Evolutionary conservation across 2,329 filamentous ascomycete species (phyloP), one percentile per base, ranked within the genome.

Genomic region (Nectriaceae sp.): DNA sequence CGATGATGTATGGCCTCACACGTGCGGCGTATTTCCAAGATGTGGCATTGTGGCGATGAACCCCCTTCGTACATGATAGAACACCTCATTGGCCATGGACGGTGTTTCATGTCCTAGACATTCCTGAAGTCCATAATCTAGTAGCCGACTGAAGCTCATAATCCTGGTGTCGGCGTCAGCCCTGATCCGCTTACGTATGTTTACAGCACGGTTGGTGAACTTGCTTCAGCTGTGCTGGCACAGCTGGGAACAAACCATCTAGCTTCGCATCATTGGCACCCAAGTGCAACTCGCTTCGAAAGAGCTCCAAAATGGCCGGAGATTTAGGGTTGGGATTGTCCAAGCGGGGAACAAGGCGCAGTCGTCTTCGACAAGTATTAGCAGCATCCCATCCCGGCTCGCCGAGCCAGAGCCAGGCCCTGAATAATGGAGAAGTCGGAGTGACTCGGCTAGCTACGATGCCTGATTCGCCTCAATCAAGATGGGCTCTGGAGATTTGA

Each of bases 351-450:
- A 85, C 77, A 67, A 75, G 73, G 50, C 75, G 75, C 49, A 86
- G 70, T 63, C 83, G 75, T 74, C 67, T 85, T 86, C 47, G 81
- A 78, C 62, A 85, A 84, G 72, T 82, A 85, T 21, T 80, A 75
- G 59, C 79, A 84, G 42, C 79, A 72, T 6, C 85, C 73, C 83
- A 86, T 86, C 46, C 73, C 74, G 11, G 77, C 67, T 36, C 70
- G 70, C 40, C 76, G 57, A 13, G 82, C 82, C n/a, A n/a, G n/a
- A n/a, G n/a, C n/a, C 36, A 84, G 65, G 31, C 75, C 75, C 65
- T 86, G 81, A 53, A 85, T 80, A 72, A 84, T 76, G 69, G 84
- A 86, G 61, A 86, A 84, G 64, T 85, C 82, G 47, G 75, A 72
- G 82, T 74, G 33, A 83, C 75, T 65, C 85, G 82, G 62, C 85